A percentile compares a stretch with the other conserved stretches of the same genome.
Evolutionary conservation across 2,329 filamentous ascomycete species (phyloP).

Genomic region (Trichoderma citrinoviride): DNA sequence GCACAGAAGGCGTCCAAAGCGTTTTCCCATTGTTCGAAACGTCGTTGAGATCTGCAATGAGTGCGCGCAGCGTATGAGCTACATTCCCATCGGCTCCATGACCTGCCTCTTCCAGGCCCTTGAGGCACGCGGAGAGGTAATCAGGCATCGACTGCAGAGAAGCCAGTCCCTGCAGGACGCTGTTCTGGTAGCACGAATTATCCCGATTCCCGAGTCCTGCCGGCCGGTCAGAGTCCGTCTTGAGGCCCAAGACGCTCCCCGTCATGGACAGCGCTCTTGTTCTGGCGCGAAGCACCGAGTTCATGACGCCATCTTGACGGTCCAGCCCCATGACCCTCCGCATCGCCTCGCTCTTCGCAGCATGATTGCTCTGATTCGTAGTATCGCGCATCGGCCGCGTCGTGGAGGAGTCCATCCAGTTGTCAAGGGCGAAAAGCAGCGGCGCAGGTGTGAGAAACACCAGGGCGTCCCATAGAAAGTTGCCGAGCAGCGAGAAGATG

Average conservation of each 20-base stretch:
- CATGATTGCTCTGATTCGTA: conserved; percentile 43
- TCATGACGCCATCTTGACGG: conserved; percentile 51
- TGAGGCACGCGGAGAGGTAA: conserved; percentile 57
- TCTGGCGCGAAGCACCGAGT: conserved; percentile 56
- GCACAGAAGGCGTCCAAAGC: conserved; percentile 74
- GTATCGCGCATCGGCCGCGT: conserved; percentile 39
- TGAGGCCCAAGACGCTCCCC: conserved; percentile 41
- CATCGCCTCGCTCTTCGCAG: conserved; percentile 64
- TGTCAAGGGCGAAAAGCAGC: conserved; percentile 56
- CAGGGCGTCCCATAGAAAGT: conserved; percentile 59
- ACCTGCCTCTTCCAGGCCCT: conserved; percentile 27
- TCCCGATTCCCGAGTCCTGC: conserved; percentile 84
- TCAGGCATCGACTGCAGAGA: conserved; percentile 67
- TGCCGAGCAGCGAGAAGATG: conserved; percentile 31
- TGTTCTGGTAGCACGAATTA: conserved; percentile 98
- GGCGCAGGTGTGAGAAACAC: conserved; percentile 56
- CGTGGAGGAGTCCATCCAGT: conserved; percentile 50
- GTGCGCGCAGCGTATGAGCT: conserved; percentile 55
- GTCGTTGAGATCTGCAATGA: conserved; percentile 70
- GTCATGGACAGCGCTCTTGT: conserved; percentile 56
- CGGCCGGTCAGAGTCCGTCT: conserved; percentile 45
- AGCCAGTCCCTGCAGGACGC: conserved; percentile 80
- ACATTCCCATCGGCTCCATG: conserved; percentile 37
- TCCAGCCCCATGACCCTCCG: conserved; percentile 61
- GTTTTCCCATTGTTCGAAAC: conserved; percentile 68